A percentile compares a stretch with the other conserved stretches of the same genome.
Evolutionary conservation across 2,329 filamentous ascomycete genomes (phyloP).

Genomic region (Chalara sp.): DNA sequence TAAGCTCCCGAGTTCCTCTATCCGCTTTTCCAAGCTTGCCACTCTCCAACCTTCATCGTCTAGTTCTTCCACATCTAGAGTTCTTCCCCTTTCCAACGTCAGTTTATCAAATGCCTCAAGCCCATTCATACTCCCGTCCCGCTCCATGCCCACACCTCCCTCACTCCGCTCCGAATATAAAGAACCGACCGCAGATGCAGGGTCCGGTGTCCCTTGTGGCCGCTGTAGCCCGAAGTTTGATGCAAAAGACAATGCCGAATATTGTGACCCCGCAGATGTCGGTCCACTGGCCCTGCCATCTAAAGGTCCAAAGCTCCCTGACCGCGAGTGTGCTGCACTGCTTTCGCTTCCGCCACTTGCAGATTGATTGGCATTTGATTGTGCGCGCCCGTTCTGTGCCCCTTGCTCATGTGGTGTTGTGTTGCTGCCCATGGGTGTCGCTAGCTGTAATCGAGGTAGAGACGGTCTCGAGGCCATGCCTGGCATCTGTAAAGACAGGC

Average conservation of each 20-base stretch:
- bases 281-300: slow-evolving; percentile 75
- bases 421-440: slow-evolving; percentile 80
- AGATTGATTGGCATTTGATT: slow-evolving; percentile 53
- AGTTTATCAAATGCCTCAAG: slow-evolving; percentile 74
- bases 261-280: slow-evolving; percentile 81
- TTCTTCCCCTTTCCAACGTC: slow-evolving; percentile 73
- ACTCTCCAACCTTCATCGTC: slow-evolving; percentile 95
- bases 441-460: slow-evolving; percentile 75
- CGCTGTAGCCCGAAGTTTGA: slow-evolving; percentile 62
- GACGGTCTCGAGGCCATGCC: slow-evolving; percentile 38
- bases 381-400: slow-evolving; percentile 27
- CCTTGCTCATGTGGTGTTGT: slow-evolving; percentile 63
- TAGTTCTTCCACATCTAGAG: slow-evolving; percentile 85
- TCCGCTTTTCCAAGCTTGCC: slow-evolving; percentile 80
- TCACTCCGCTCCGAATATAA: slow-evolving; percentile 78
- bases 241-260: slow-evolving; percentile 76
- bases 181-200: slow-evolving; percentile 80
- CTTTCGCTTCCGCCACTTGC: slow-evolving; percentile 74
- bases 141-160: slow-evolving; percentile 69
- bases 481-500: slow-evolving; percentile 25
- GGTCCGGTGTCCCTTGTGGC: slow-evolving; percentile 69
- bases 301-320: slow-evolving; percentile 73
- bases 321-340: slow-evolving; percentile 71
- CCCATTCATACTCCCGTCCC: slow-evolving; percentile 73
- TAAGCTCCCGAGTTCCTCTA: slow-evolving; percentile 80